Conservation (phyloP, 192 early-diverging fungal species). For the Haplosporangium gracile region DNA sequence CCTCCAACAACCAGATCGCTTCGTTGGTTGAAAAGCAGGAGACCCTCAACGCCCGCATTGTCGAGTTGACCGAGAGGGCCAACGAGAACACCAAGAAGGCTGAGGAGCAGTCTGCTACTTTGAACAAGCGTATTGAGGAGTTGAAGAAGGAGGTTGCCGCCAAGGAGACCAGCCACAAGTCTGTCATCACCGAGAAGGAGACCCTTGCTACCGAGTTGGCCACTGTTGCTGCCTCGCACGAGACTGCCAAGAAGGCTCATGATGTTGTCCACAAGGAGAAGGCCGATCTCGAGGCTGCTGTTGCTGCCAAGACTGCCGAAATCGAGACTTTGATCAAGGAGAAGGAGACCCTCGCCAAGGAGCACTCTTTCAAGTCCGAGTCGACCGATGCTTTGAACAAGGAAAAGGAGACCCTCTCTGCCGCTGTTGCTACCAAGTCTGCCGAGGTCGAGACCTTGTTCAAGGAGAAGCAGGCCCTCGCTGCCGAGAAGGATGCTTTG, state of each 20-base stretch:
- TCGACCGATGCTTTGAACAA: neutral
- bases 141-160: slow-evolving; percentile 32
- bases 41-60: slow-evolving; percentile 29
- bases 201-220: slow-evolving; percentile 17
- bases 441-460: slow-evolving; percentile 10
- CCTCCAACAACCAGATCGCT: slow-evolving; percentile 44
- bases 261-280: slow-evolving; percentile 16
- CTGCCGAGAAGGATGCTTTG: slow-evolving; percentile 10
- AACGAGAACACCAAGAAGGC: slow-evolving; percentile 40
- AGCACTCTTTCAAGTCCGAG: slow-evolving; percentile 4
- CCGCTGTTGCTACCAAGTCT: slow-evolving; percentile 14
- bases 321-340: neutral
- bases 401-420: slow-evolving; percentile 37
- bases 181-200: slow-evolving; percentile 40
- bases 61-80: slow-evolving; percentile 34
- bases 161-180: slow-evolving; percentile 27
- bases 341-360: slow-evolving; percentile 6
- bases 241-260: slow-evolving; percentile 9
- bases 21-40: slow-evolving; percentile 32
- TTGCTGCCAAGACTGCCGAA: neutral
- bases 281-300: neutral
- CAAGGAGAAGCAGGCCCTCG: slow-evolving; percentile 17
- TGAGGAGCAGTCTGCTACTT: slow-evolving; percentile 20
- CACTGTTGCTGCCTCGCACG: slow-evolving; percentile 5
- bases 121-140: slow-evolving; percentile 46